Percentiles rank a stretch among this genome's conserved stretches.
Evolutionary conservation across 495 filamentous ascomycete genomes (phyloP).

Genomic region (Talaromyces borbonicus): DNA sequence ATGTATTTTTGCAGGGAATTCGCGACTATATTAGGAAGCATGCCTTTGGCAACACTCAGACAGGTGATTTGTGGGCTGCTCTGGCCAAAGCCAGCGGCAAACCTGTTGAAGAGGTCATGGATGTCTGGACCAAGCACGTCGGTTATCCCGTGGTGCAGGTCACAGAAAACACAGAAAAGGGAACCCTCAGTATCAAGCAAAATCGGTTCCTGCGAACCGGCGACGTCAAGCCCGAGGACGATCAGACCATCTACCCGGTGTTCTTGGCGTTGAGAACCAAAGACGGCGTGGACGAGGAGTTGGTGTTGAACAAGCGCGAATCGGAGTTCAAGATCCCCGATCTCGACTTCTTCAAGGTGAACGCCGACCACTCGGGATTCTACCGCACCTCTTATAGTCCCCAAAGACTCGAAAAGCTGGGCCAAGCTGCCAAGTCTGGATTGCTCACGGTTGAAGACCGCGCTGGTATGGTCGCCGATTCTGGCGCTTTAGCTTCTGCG

Average conservation of each 20-base stretch:
- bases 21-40: conserved; percentile 90
- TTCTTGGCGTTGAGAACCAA: conserved; percentile 52
- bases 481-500: conserved; percentile 78
- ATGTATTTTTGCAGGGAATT: conserved; percentile 88
- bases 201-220: conserved; percentile 60
- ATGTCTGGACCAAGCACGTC: conserved; percentile 61
- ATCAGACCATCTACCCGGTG: conserved; percentile 60
- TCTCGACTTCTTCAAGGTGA: conserved; percentile 58
- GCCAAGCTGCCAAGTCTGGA: conserved; percentile 70
- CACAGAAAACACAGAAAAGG: conserved; percentile 37
- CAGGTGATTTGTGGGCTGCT: conserved; percentile 83
- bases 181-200: conserved; percentile 48
- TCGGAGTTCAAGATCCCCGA: conserved; percentile 55
- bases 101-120: conserved; percentile 64
- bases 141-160: conserved; percentile 58
- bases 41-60: conserved; percentile 66
- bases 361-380: conserved; percentile 55
- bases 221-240: conserved; percentile 57
- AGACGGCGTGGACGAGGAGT: conserved; percentile 45
- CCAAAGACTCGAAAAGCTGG: conserved; percentile 51
- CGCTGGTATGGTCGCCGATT: conserved; percentile 92
- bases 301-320: conserved; percentile 64
- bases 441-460: conserved; percentile 88
- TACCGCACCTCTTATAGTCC: conserved; percentile 57
- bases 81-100: conserved; percentile 86